A percentile compares a stretch with the other conserved stretches of the same genome.
Conservation (phyloP, 805 yeast genomes). For the Maudiozyma bulderi region DNA sequence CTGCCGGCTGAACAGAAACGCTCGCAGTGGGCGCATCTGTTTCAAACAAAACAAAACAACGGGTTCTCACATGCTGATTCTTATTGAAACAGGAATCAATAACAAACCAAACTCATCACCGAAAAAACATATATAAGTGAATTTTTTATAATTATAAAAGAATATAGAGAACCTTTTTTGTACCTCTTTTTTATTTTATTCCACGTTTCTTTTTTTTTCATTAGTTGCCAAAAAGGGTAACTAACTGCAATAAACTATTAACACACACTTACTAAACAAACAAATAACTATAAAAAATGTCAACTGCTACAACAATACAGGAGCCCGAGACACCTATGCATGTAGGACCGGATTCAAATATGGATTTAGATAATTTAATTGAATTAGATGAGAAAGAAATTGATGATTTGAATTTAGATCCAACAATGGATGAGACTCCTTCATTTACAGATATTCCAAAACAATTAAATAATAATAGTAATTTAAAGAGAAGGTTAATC, state of each 20-base stretch:
- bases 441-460: constrained; percentile 4
- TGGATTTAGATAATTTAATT: constrained; percentile 15
- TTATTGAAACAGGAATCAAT: too few relatives aligned
- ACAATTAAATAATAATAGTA: not conserved
- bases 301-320: constrained; percentile 1
- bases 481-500: not conserved
- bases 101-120: too few relatives aligned
- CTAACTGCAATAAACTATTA: not conserved
- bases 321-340: constrained; percentile 26
- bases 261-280: not conserved
- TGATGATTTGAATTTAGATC: constrained; percentile 20
- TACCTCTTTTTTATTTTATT: too few relatives aligned
- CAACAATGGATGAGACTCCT: constrained; percentile 12
- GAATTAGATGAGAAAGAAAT: constrained; percentile 24
- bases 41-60: too few relatives aligned
- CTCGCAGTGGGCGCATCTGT: not conserved
- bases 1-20: not conserved
- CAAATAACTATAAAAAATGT: not conserved
- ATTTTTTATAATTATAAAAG: too few relatives aligned
- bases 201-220: too few relatives aligned
- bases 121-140: too few relatives aligned
- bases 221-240: too few relatives aligned
- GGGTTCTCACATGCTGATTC: too few relatives aligned
- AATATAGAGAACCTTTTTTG: too few relatives aligned
- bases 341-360: constrained; percentile 20